These are phyloP conservation scores for Coleophoma eucalyptorum DNA, from an alignment of 2,329 filamentous ascomycete genomes.

Conservation along the genomic window DNA sequence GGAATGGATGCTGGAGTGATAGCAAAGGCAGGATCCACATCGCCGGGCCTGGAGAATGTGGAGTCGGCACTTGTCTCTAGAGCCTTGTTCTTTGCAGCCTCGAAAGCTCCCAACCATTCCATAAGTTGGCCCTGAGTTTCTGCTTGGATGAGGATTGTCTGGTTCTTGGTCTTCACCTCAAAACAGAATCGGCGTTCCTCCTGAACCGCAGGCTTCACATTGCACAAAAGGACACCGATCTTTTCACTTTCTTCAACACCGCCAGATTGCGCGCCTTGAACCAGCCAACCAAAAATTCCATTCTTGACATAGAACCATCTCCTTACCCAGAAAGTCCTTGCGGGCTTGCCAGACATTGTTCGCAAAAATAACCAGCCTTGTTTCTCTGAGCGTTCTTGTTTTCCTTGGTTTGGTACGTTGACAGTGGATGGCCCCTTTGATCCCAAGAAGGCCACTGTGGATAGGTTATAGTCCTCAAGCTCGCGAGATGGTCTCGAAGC, in stretches of 20 bases:
- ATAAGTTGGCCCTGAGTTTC: constrained; percentile 91
- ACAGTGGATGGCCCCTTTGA: constrained; percentile 60
- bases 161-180: constrained; percentile 96
- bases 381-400: constrained; percentile 62
- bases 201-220: constrained; percentile 82
- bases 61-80: constrained; percentile 66
- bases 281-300: constrained; percentile 92
- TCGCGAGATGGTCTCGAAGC: constrained; percentile 80
- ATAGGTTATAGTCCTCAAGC: constrained; percentile 86
- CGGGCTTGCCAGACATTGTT: constrained; percentile 80
- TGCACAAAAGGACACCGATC: constrained; percentile 91
- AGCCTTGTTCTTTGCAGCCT: constrained; percentile 88
- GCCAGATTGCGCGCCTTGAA: constrained; percentile 72
- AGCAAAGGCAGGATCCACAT: constrained; percentile 76
- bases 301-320: constrained; percentile 96
- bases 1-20: constrained; percentile 85
- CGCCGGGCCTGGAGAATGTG: constrained; percentile 35
- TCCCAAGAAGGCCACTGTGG: constrained; percentile 83
- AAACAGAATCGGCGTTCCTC: constrained; percentile 97
- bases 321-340: constrained; percentile 82
- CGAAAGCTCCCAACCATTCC: constrained; percentile 91
- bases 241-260: constrained; percentile 95
- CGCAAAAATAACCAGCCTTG: constrained; percentile 92
- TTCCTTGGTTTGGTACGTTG: constrained; percentile 41
- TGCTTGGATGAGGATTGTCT: constrained; percentile 82